Evolutionary conservation across 2,329 filamentous ascomycete genomes (phyloP).

Genomic region (Epichloe uncinata): DNA sequence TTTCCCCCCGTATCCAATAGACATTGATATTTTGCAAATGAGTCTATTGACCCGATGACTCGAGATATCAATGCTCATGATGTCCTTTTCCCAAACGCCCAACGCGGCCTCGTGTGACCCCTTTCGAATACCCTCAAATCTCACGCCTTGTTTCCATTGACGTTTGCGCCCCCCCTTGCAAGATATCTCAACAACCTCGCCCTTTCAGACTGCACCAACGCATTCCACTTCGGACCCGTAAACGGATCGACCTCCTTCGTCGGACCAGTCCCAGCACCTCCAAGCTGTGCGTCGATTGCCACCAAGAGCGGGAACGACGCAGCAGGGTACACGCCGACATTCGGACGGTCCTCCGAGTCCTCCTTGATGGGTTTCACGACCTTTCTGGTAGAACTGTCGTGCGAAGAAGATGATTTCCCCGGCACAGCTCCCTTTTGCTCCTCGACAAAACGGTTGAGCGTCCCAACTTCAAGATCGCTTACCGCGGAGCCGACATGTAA

Average conservation of each 20-base stretch:
- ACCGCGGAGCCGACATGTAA: no score
- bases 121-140: neutral
- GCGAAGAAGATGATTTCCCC: constrained; percentile 5
- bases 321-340: constrained; percentile 3
- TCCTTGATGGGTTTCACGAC: neutral
- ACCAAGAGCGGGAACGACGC: neutral
- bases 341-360: neutral
- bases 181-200: neutral
- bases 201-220: constrained; percentile 3
- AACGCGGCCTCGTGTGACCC: neutral
- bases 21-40: no score
- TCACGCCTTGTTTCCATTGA: neutral
- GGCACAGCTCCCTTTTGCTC: constrained; percentile 20
- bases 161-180: neutral
- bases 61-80: no score
- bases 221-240: constrained; percentile 2
- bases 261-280: neutral
- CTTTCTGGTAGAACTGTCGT: neutral
- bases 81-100: no score
- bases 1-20: no score
- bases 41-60: no score
- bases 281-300: constrained; percentile 1
- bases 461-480: no score
- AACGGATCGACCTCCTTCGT: constrained; percentile 3
- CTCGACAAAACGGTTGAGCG: constrained; percentile 25